Conservation (phyloP, 768 basidiomycete genomes). For the Galerina marginata region DNA sequence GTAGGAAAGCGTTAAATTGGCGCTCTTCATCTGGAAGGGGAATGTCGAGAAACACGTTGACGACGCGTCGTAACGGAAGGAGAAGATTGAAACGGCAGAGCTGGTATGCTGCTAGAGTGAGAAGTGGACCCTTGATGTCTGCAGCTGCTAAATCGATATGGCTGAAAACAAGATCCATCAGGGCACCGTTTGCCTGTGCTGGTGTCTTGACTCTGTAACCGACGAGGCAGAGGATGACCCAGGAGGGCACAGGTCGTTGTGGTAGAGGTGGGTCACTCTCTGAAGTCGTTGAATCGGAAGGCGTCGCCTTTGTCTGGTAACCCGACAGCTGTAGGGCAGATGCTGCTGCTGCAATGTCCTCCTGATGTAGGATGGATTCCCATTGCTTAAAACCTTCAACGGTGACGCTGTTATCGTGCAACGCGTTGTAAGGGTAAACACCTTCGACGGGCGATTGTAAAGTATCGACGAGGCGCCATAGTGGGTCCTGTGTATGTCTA, state of each 20-base stretch:
- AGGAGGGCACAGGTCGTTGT: slow-evolving; percentile 42
- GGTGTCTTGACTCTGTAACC: slow-evolving; percentile 51
- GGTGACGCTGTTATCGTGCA: slow-evolving; percentile 37
- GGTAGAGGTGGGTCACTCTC: background rate
- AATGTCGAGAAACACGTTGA: slow-evolving; percentile 46
- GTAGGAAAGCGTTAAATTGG: slow-evolving; percentile 60
- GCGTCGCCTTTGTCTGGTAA: background rate
- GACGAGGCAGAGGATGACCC: slow-evolving; percentile 60
- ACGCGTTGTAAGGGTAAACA: slow-evolving; percentile 31
- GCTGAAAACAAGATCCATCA: slow-evolving; percentile 48
- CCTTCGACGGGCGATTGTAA: slow-evolving; percentile 34
- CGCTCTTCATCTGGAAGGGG: slow-evolving; percentile 15
- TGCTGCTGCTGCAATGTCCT: slow-evolving; percentile 39
- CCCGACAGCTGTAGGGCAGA: slow-evolving; percentile 19
- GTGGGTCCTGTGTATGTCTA: slow-evolving; percentile 38
- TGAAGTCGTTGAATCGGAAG: background rate
- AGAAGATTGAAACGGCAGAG: slow-evolving; percentile 57
- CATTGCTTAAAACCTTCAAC: slow-evolving; percentile 45
- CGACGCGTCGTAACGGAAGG: slow-evolving; percentile 48
- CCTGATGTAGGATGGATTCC: slow-evolving; percentile 39
- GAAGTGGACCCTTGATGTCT: slow-evolving; percentile 44
- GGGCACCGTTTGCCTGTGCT: slow-evolving; percentile 46
- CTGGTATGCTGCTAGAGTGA: slow-evolving; percentile 51
- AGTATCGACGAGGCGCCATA: slow-evolving; percentile 47
- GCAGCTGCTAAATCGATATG: slow-evolving; percentile 39